A percentile compares a stretch with the other conserved stretches of the same genome.
Conservation (phyloP, 208 protist species). For the Trypanosoma lewisi region DNA sequence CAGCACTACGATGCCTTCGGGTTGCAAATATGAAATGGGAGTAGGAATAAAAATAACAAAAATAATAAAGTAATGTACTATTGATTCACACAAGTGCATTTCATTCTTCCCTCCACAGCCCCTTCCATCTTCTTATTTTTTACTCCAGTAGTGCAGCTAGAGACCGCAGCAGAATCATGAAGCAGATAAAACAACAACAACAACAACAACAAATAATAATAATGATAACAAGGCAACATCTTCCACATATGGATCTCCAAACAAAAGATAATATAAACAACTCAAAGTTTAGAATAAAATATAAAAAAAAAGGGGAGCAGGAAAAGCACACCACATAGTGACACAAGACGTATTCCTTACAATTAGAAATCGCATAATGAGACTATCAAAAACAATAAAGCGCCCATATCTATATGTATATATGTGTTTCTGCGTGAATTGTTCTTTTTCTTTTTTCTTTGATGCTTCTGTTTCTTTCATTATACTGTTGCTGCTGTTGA, state of each 20-base stretch:
- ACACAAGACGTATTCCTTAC: not conserved
- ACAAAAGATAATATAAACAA: not conserved
- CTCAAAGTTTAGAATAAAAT: not conserved
- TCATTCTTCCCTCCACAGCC: not conserved
- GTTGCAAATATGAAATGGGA: not conserved
- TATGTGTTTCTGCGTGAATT: not conserved
- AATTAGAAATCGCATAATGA: too few species aligned
- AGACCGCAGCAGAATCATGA: not conserved
- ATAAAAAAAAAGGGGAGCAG: not conserved
- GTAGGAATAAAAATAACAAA: slow-evolving; percentile 11
- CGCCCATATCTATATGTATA: not conserved
- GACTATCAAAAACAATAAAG: too few species aligned
- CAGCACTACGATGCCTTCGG: not conserved
- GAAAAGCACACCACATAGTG: not conserved
- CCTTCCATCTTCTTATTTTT: slow-evolving; percentile 1
- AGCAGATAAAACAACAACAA: too few species aligned
- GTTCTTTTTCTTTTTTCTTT: not conserved
- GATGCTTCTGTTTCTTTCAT: not conserved
- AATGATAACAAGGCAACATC: too few species aligned
- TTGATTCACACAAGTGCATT: not conserved
- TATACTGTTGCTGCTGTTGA: not conserved
- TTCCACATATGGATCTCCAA: too few species aligned
- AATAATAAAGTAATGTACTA: slow-evolving; percentile 1
- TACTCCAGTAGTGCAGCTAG: not conserved
- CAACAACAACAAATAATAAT: not conserved